Conservation (phyloP, 768 basidiomycete species). For the Naganishia kalamii region DNA sequence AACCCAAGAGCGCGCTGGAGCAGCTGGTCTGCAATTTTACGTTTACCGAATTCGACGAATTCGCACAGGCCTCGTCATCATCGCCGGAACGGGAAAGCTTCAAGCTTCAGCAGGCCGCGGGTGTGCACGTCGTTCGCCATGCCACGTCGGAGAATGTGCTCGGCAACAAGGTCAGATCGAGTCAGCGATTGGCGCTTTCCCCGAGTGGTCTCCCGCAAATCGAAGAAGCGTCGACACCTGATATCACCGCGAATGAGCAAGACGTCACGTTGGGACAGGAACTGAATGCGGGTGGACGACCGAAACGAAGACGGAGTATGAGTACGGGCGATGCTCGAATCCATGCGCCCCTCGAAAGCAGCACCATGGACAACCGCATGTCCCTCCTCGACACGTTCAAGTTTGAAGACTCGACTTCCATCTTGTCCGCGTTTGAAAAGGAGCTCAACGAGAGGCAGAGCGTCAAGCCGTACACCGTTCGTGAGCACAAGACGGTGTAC, state of each 20-base stretch:
- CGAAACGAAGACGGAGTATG: constrained; percentile 32
- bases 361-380: constrained; percentile 23
- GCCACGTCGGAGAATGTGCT: constrained; percentile 18
- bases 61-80: constrained; percentile 4
- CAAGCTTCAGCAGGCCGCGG: constrained; percentile 5
- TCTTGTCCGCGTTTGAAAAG: constrained; percentile 39
- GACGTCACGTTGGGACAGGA: constrained; percentile 2
- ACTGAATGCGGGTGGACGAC: not conserved
- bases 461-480: constrained; percentile 68
- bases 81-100: not conserved
- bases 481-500: constrained; percentile 70
- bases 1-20: constrained; percentile 41
- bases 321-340: constrained; percentile 36
- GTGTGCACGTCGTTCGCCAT: constrained; percentile 14
- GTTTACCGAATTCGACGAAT: constrained; percentile 12
- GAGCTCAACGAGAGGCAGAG: constrained; percentile 35
- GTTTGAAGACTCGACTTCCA: constrained; percentile 33
- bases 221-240: not conserved
- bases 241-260: not conserved
- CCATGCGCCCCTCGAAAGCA: constrained; percentile 22
- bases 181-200: constrained; percentile 3
- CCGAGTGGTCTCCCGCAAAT: constrained; percentile 4
- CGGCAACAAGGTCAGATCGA: constrained; percentile 14
- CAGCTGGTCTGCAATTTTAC: constrained; percentile 24
- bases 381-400: constrained; percentile 26